Base-by-base conservation (phyloP, 2,329 filamentous ascomycete genomes). In the Colletotrichum tropicicola region DNA sequence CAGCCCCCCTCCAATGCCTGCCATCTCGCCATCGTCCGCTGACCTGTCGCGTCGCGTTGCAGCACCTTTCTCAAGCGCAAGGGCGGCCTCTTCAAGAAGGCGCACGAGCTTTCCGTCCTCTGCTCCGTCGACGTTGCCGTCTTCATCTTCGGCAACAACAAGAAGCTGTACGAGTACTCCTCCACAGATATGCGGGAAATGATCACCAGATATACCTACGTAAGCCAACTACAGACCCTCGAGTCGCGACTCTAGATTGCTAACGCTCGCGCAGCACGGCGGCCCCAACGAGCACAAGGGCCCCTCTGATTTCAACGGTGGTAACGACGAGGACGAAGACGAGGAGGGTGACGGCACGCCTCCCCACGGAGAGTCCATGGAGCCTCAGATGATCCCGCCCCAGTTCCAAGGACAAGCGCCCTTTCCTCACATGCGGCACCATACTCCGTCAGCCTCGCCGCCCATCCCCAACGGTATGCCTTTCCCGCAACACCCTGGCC, bases 11-110 rank as follows among this genome's bases (percentile, higher is more conserved):
- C 25, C 13, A 9, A 12, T 12, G 27, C 43, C 35, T 17, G 6
- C 21, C 9, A 43, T 3, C 12, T 23, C 25, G 28, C 15, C 21
- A 23, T 8, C 6, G 2, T n/a, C 45, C 2, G 64, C 66, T 68
- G 21, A 68, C 55, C 25, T 27, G n/a, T 37, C 39, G 61, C 58
- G 61, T 59, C 44, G 55, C 55, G 49, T 27, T 35, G 56, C 74
- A 98, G 94, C 70, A 99, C 96, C 45, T 99, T 99, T 79, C 84
- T 99, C 71, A 99, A 99, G 87, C 92, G 96, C 83, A 99, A 99
- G 82, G 96, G 95, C 73, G 96, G 96, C 73, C 85, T 99, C 52
- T 99, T 99, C 87, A 99, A 99, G 85, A 99, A 99, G 88, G 96
- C 96, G 57, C 94, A 99, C 79, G 96, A 99, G 86, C 87, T 99